These are phyloP conservation scores for Cerrena zonata DNA, from an alignment of 1,284 basidiomycete species.

Conservation along the genomic window DNA sequence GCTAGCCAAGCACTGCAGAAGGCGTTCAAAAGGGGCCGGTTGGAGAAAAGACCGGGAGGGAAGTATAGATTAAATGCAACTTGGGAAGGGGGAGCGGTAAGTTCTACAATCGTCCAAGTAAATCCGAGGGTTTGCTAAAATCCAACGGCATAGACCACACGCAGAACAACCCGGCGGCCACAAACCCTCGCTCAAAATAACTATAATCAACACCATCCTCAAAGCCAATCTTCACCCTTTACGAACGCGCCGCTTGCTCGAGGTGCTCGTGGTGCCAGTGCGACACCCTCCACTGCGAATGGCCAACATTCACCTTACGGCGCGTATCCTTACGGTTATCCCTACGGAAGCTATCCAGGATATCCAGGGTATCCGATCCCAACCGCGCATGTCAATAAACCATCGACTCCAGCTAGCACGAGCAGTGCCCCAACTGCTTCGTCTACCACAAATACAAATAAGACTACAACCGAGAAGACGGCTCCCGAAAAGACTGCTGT, in stretches of 20 bases:
- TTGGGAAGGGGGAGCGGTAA: conserved; percentile 76
- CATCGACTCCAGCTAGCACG: neutral
- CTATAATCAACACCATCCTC: conserved; percentile 28
- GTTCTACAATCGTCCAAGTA: too few relatives aligned
- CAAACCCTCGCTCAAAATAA: conserved; percentile 47
- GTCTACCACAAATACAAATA: neutral
- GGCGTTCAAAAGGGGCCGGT: conserved; percentile 67
- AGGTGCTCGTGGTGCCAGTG: neutral
- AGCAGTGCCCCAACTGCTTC: conserved; percentile 4
- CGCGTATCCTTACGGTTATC: conserved; percentile 6
- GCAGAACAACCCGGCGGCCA: conserved; percentile 61
- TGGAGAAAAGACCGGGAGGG: conserved; percentile 64
- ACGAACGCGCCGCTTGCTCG: conserved; percentile 48
- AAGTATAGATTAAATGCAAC: conserved; percentile 65
- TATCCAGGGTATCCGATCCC: conserved; percentile 5
- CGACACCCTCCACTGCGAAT: conserved; percentile 11
- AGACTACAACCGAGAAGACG: conserved; percentile 3
- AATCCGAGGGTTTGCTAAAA: neutral
- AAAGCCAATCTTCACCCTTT: conserved; percentile 46
- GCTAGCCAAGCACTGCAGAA: conserved; percentile 81
- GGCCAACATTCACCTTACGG: conserved; percentile 9
- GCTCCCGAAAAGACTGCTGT: conserved; percentile 13
- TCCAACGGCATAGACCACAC: conserved; percentile 45
- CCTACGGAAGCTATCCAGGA: neutral
- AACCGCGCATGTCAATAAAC: too few relatives aligned